Evolutionary conservation across 2,329 filamentous ascomycete species (phyloP), one percentile per base, ranked within the genome.

Genomic region (Kalaharituber pfeilii): DNA sequence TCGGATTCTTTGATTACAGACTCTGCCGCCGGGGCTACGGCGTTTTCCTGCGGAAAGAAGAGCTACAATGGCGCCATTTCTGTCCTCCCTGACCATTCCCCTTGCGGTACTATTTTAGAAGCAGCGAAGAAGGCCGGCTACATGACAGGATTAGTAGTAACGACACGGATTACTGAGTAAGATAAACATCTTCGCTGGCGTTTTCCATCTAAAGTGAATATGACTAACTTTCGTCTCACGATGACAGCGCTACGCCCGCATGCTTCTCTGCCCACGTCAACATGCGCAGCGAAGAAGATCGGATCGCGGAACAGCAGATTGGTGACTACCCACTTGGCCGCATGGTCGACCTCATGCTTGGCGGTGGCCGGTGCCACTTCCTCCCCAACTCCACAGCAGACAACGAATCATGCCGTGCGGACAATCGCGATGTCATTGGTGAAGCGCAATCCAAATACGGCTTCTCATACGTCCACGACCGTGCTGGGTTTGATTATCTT

Each of bases 41-140:
- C 91, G 1, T 98, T 98, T 68, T 87, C 86, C 2, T 98, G 91
- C 65, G 89, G 80, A 20, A 71, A 75, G 66, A 98, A 98, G 77
- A 94, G 82, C 67, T 98, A 98, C 72, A 98, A 98, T 66, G 87
- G 87, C 49, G 91, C 91, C 62, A 96, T 98, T 62, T 84, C 86
- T 8, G 83, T 94, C 53, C 74, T 93, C 15, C 88, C 88, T 0
- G 82, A 93, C 68, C 79, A 84, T 62, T 79, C 79, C 27, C 86
- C 91, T 3, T 98, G 91, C 67, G 91, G 89, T 6, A 94, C 88
- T 18, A 86, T 84, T 36, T 77, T 98, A 52, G 91, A 98, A 71
- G 91, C 91, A 2, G 91, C 91, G 33, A 94, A 95, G 71, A 78
- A 80, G 62, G 84, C 85, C 7, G 91, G 91, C 13, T 96, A 95